Conservation (phyloP, 306 rosid genomes). For the Argentina anserina region DNA sequence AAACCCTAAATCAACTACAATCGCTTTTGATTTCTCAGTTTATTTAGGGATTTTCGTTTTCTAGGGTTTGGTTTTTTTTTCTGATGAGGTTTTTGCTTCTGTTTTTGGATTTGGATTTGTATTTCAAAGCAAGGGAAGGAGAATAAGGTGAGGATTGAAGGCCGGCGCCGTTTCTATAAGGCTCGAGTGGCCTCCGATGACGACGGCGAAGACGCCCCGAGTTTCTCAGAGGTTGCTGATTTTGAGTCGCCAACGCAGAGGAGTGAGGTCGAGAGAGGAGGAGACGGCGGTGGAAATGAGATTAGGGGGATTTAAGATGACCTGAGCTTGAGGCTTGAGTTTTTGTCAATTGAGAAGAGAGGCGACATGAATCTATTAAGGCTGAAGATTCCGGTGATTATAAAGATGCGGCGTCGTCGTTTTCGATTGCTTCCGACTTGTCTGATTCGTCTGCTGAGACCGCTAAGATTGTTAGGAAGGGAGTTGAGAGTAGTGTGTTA, state of each 20-base stretch:
- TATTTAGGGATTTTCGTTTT: neutral
- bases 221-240: slow-evolving; percentile 35
- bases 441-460: slow-evolving; percentile 31
- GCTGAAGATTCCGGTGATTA: slow-evolving; percentile 24
- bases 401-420: slow-evolving; percentile 57
- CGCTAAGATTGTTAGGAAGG: slow-evolving; percentile 11
- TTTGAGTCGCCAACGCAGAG: slow-evolving; percentile 51
- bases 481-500: slow-evolving; percentile 14
- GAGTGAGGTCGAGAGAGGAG: slow-evolving; percentile 9
- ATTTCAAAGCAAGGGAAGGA: slow-evolving; percentile 37
- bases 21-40: neutral
- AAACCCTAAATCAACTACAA: neutral
- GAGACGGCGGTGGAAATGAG: slow-evolving; percentile 40
- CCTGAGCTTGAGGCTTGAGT: slow-evolving; percentile 67
- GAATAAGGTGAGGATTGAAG: slow-evolving; percentile 57
- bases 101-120: neutral
- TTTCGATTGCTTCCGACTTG: slow-evolving; percentile 33
- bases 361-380: slow-evolving; percentile 9
- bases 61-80: neutral
- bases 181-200: slow-evolving; percentile 27
- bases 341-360: slow-evolving; percentile 56
- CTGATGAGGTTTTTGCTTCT: neutral
- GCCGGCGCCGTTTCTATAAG: slow-evolving; percentile 84
- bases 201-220: slow-evolving; percentile 26
- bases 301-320: slow-evolving; percentile 74